Base-by-base conservation (phyloP, 768 basidiomycete species). In the Strobilomyces confusus region DNA sequence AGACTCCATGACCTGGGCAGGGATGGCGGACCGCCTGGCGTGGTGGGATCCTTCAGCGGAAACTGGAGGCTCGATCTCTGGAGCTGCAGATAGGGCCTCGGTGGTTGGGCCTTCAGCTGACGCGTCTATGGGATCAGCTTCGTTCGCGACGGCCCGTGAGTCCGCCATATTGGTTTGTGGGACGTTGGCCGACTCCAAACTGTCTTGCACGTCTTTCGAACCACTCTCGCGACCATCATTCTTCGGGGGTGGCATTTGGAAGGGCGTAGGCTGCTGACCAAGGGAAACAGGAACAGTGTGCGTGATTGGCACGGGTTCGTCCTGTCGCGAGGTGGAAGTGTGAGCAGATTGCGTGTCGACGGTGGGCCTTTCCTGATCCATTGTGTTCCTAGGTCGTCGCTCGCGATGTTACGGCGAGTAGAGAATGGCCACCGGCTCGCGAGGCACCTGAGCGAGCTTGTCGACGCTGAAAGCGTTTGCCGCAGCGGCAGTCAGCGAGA, bases 311-410 rank as follows among this genome's bases (percentile, higher is more conserved):
- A 42, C 47, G 40, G 49, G 48, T 38, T 42, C 48, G 38, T 55
- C 58, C 26, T 44, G 45, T 43, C 50, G 58, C 49, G 36, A 43
- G 17, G 26, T 49, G 2, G 23, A 52, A 7, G 36, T 33, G 9
- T 55, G 58, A 14, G 19, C 52, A 20, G 43, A 20, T 22, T 41
- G 52, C 33, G 44, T 36, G 45, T 57, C 55, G 38, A 45, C 41
- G 12, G 32, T 26, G 15, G 56, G 48, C 41, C 30, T 44, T 49
- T 56, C 54, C 52, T 57, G 58, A 44, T 61, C 49, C 66, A 68
- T 69, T 46, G 5, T 12, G 29, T 42, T 51, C 19, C 34, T 51
- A 25, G 41, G 20, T 17, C 12, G 47, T 34, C 48, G 44, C 23
- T 23, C 45, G 45, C 19, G 9, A 34, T 17, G 40, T n/a, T 51